phyloP scores from a whole-genome alignment of 306 rosid species.

The Castanopsis chinensis region DNA sequence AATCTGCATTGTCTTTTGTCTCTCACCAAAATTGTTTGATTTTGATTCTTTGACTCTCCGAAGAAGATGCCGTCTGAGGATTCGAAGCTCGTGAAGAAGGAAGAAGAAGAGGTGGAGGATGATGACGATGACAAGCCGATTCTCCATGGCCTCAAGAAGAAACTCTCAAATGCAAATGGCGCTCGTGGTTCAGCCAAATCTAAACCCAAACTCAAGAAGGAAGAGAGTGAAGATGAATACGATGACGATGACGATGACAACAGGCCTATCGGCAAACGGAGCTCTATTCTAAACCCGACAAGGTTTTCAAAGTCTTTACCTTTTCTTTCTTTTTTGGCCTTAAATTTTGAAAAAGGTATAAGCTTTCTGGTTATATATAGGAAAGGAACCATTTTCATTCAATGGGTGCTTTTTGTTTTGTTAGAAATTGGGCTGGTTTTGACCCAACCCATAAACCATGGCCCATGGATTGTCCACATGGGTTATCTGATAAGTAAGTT shows the following conservation, averaged over 20 bases:
- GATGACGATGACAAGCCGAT: conserved; percentile 28
- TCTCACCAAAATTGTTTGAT: not conserved
- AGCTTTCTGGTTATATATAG: not conserved
- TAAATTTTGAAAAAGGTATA: not conserved
- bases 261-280: conserved; percentile 26
- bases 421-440: no score
- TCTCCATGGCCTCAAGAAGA: conserved; percentile 28
- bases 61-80: conserved; percentile 57
- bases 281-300: conserved; percentile 30
- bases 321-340: not conserved
- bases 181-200: conserved; percentile 30
- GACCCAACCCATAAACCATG: no score
- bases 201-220: conserved; percentile 43
- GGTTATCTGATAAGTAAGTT: no score
- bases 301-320: conserved; percentile 34
- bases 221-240: conserved; percentile 21
- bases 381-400: no score
- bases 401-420: no score
- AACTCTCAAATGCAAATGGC: conserved; percentile 25
- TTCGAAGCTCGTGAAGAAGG: conserved; percentile 37
- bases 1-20: not conserved
- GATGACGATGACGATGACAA: conserved; percentile 34
- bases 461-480: no score
- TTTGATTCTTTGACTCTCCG: not conserved
- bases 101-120: conserved; percentile 18